Evolutionary conservation across 345 rosid genomes (phyloP).

Genomic region (Salix caprea): DNA sequence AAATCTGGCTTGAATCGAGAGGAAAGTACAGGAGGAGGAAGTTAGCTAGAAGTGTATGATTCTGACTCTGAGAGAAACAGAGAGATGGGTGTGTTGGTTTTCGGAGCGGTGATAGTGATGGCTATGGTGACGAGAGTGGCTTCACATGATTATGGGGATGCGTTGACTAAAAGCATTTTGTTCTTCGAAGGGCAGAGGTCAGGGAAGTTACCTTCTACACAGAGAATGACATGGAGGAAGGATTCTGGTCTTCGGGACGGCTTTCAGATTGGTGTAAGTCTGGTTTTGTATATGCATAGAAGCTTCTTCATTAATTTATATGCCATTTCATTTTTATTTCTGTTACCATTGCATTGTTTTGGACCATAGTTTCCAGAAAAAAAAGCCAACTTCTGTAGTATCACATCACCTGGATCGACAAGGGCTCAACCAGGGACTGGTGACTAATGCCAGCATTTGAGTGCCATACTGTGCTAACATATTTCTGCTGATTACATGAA

Average conservation of each 20-base stretch:
- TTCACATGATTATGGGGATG: slow-evolving; percentile 21
- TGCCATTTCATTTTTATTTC: too few species aligned
- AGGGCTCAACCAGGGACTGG: too few species aligned
- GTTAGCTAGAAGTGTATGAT: not conserved
- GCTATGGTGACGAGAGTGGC: not conserved
- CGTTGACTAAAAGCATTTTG: slow-evolving; percentile 23
- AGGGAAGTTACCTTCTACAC: slow-evolving; percentile 21
- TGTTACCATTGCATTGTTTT: too few species aligned
- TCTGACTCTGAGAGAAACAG: not conserved
- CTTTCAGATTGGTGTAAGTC: slow-evolving; percentile 18
- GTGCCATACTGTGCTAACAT: too few species aligned
- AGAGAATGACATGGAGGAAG: slow-evolving; percentile 23
- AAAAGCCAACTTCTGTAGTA: too few species aligned
- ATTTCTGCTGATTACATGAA: too few species aligned
- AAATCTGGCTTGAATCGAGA: not conserved
- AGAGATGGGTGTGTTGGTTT: slow-evolving; percentile 3
- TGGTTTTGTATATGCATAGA: not conserved
- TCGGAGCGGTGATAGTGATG: not conserved
- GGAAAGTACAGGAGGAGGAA: not conserved
- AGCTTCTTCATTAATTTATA: not conserved
- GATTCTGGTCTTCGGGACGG: slow-evolving; percentile 26
- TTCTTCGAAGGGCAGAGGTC: slow-evolving; percentile 31
- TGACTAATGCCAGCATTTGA: too few species aligned
- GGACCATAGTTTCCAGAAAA: too few species aligned
- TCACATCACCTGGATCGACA: too few species aligned